phyloP scores from a whole-genome alignment of 1,284 basidiomycete species.

The Grifola frondosa region DNA sequence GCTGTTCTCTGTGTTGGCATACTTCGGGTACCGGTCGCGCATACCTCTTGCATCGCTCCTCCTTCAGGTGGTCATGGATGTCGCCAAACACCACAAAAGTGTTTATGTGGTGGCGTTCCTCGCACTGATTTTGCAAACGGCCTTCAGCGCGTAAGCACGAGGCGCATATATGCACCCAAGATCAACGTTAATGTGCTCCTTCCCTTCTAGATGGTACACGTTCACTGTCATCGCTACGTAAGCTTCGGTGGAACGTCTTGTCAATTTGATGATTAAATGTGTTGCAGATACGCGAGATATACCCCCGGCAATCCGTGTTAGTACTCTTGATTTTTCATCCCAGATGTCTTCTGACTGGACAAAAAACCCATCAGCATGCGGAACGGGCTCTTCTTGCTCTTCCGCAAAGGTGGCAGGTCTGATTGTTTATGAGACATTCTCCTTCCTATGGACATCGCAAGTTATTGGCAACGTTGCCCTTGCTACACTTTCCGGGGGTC shows the following conservation, averaged over 20 bases:
- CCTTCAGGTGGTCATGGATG: conserved; percentile 80
- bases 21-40: conserved; percentile 66
- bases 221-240: conserved; percentile 71
- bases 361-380: conserved; percentile 32
- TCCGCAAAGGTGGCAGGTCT: conserved; percentile 62
- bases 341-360: not conserved
- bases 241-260: conserved; percentile 26
- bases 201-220: conserved; percentile 60
- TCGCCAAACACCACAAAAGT: conserved; percentile 78
- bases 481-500: conserved; percentile 77
- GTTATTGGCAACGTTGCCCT: conserved; percentile 80
- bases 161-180: conserved; percentile 2
- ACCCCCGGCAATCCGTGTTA: conserved; percentile 72
- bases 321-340: conserved; percentile 13
- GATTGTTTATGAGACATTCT: conserved; percentile 78
- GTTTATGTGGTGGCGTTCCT: conserved; percentile 80
- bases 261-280: not conserved
- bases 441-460: conserved; percentile 83
- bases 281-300: conserved; percentile 66
- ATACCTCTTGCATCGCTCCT: conserved; percentile 81
- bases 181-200: no score
- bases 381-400: conserved; percentile 46
- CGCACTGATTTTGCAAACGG: conserved; percentile 71
- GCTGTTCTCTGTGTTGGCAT: conserved; percentile 59
- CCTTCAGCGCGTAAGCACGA: conserved; percentile 59